Base-by-base conservation (phyloP, 208 protist genomes). In the Strigomonas culicis region DNA sequence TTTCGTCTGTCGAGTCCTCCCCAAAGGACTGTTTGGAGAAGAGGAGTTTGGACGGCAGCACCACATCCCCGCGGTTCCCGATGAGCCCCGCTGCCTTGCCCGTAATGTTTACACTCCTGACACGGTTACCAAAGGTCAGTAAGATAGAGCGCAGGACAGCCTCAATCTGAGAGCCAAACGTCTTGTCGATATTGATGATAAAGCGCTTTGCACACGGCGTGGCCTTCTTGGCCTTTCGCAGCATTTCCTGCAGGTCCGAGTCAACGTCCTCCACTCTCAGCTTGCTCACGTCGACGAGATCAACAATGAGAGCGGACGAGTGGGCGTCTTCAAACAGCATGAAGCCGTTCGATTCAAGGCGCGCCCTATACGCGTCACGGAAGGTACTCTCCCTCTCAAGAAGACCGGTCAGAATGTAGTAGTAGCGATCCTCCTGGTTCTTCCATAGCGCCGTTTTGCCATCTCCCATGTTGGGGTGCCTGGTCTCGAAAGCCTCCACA, bases 161-260 rank as follows among this genome's bases (percentile, higher is more conserved):
- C 63, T 92, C 81, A 55, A 92, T 87, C 53, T 96, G 90, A 1
- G 80, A 75, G 8, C 84, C 87, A 66, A 96, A 96, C 17, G 85
- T 84, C 55, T 90, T 89, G 80, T 93, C 90, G 22, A 93, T 75
- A 66, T 96, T 96, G 71, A 96, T 76, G 60, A 96, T 88, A 39
- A 93, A 91, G 15, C 55, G 53, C 13, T 51, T n/a, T 17, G 74
- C 68, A n/a, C 21, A 60, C 27, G 25, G 30, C 21, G 60, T 72
- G 21, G 59, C 51, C 17, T 39, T 34, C 44, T 69, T 58, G n/a
- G 63, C 46, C 39, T 32, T 53, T n/a, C 21, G 31, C 3, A 59
- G 68, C 17, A 44, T 59, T 27, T 41, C 7, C 13, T 65, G 77
- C 13, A 92, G 60, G 0, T 32, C 68, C 4, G 75, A 60, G 72